These are phyloP conservation scores for Gomphus bonarii DNA, from an alignment of 1,284 basidiomycete genomes.

Conservation along the genomic window DNA sequence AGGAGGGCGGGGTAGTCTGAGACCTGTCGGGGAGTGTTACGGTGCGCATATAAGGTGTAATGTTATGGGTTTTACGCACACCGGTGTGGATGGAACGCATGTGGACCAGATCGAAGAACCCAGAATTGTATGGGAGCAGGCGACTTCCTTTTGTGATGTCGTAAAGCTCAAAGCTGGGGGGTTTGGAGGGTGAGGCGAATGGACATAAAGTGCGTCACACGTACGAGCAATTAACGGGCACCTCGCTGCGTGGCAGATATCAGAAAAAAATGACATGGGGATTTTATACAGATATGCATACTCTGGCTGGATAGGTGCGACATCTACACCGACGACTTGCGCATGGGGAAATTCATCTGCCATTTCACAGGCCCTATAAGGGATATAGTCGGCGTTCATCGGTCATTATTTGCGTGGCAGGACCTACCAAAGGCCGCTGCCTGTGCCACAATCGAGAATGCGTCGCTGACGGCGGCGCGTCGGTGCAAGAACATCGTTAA, in stretches of 20 bases:
- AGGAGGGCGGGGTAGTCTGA: slow-evolving; percentile 48
- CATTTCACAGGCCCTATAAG: slow-evolving; percentile 57
- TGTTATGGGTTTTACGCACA: slow-evolving; percentile 25
- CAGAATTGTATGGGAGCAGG: slow-evolving; percentile 46
- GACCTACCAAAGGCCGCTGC: slow-evolving; percentile 57
- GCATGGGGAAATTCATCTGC: slow-evolving; percentile 49
- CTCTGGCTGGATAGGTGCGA: slow-evolving; percentile 60
- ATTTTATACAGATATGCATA: slow-evolving; percentile 18
- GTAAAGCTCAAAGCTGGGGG: slow-evolving; percentile 51
- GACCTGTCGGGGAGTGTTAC: slow-evolving; percentile 33
- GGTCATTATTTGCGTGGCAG: slow-evolving; percentile 15
- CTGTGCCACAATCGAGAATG: slow-evolving; percentile 60
- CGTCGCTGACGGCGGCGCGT: slow-evolving; percentile 29
- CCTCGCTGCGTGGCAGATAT: slow-evolving; percentile 30
- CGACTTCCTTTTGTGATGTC: slow-evolving; percentile 30
- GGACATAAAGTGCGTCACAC: slow-evolving; percentile 10
- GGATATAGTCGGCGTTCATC: slow-evolving; percentile 11
- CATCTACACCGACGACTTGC: slow-evolving; percentile 56
- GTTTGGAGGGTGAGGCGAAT: not conserved
- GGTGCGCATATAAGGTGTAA: slow-evolving; percentile 18
- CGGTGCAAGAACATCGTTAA: slow-evolving; percentile 37
- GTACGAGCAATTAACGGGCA: slow-evolving; percentile 61
- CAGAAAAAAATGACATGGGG: slow-evolving; percentile 10
- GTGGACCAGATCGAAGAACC: slow-evolving; percentile 55
- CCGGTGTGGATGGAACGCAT: slow-evolving; percentile 55